A percentile compares a stretch with the other conserved stretches of the same genome.
Conservation (phyloP, 768 basidiomycete species). For the Amanita rubescens region DNA sequence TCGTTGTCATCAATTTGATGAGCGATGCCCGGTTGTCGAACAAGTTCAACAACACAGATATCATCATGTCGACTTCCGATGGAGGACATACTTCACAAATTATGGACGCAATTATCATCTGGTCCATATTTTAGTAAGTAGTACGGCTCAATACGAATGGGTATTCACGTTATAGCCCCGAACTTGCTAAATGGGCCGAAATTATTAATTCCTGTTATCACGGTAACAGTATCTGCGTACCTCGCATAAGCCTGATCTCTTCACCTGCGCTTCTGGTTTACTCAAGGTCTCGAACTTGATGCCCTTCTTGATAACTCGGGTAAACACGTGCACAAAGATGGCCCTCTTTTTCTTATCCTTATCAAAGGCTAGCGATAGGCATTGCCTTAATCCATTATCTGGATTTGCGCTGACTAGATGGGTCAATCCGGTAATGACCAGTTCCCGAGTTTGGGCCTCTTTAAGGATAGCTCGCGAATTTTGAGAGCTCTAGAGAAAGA, state of each 20-base stretch:
- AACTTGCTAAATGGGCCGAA: constrained; percentile 35
- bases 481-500: too few species aligned
- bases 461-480: constrained; percentile 32
- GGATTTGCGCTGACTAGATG: constrained; percentile 80
- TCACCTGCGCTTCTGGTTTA: constrained; percentile 36
- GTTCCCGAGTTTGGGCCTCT: constrained; percentile 60
- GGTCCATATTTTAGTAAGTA: not conserved
- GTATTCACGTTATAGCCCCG: too few species aligned
- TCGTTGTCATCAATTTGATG: constrained; percentile 66
- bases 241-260: constrained; percentile 50
- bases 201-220: not conserved
- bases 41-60: constrained; percentile 76
- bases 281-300: constrained; percentile 67
- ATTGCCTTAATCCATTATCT: constrained; percentile 86
- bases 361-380: constrained; percentile 72
- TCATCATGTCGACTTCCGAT: constrained; percentile 74
- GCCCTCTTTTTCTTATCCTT: constrained; percentile 58
- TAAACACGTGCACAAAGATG: constrained; percentile 82
- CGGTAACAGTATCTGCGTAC: constrained; percentile 27
- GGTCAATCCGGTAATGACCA: constrained; percentile 74
- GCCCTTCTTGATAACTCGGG: constrained; percentile 72
- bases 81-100: constrained; percentile 84
- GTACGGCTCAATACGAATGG: too few species aligned
- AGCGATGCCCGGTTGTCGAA: constrained; percentile 74
- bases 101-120: constrained; percentile 77